Evolutionary conservation across 179 eudicot species (phyloP).

Genomic region (Nepenthes alata): DNA sequence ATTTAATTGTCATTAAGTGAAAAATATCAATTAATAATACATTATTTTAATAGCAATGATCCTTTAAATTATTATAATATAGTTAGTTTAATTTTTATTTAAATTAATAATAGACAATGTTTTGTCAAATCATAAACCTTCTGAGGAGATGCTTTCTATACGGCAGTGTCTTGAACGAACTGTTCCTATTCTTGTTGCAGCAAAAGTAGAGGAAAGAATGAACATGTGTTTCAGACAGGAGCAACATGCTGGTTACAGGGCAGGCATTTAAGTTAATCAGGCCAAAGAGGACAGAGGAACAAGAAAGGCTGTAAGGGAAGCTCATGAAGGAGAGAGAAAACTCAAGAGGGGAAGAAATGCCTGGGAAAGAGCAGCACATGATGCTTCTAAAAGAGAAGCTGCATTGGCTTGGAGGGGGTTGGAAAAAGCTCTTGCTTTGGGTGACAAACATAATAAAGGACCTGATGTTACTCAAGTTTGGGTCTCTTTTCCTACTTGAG

Average conservation of each 20-base stretch:
- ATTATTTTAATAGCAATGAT: no score
- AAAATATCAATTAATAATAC: no score
- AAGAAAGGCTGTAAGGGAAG: conserved; percentile 79
- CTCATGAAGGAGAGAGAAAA: conserved; percentile 85
- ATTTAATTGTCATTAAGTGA: no score
- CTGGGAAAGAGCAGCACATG: conserved; percentile 76
- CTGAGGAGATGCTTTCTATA: conserved; percentile 63
- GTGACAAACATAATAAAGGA: conserved; percentile 87
- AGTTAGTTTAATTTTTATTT: no score
- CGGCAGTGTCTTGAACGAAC: conserved; percentile 86
- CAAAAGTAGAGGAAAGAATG: conserved; percentile 84
- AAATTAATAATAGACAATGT: no score
- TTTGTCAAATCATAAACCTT: conserved; percentile 23
- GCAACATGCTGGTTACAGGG: conserved; percentile 97
- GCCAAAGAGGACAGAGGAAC: conserved; percentile 56
- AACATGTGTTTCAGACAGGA: conserved; percentile 82
- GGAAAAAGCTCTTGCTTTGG: conserved; percentile 72
- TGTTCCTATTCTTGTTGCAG: conserved; percentile 82
- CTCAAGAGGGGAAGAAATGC: conserved; percentile 84
- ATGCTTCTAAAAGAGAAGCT: conserved; percentile 92
- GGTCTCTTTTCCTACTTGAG: conserved; percentile 91
- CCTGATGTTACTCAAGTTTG: conserved; percentile 26
- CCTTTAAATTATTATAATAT: no score
- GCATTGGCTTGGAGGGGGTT: conserved; percentile 60
- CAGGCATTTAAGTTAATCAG: conserved; percentile 50